These are phyloP conservation scores for Powellomyces hirtus DNA, from an alignment of 192 early-diverging fungal species.

Conservation along the genomic window DNA sequence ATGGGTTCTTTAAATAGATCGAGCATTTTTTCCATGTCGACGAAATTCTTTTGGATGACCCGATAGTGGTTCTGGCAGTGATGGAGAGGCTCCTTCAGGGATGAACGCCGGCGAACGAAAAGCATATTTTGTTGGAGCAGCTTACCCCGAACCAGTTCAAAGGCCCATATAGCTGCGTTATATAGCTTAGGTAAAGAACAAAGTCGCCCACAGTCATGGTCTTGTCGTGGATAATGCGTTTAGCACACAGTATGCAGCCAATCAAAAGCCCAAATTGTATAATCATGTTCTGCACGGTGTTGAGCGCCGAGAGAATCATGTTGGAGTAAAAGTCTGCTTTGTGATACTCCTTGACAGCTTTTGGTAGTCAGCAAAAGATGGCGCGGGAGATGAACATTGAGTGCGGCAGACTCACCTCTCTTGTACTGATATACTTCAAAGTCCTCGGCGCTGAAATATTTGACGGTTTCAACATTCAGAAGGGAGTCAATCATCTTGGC, in stretches of 20 bases:
- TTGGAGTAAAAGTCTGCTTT: slow-evolving; percentile 80
- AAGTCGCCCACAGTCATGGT: slow-evolving; percentile 79
- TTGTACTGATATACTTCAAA: slow-evolving; percentile 82
- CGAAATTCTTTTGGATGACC: slow-evolving; percentile 59
- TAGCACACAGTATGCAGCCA: slow-evolving; percentile 80
- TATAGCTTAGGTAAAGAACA: slow-evolving; percentile 84
- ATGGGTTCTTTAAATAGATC: slow-evolving; percentile 68
- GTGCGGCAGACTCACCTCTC: not conserved
- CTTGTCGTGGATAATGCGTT: slow-evolving; percentile 68
- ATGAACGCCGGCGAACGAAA: not conserved
- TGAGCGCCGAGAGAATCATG: slow-evolving; percentile 73
- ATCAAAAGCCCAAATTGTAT: slow-evolving; percentile 80
- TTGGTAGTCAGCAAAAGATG: not conserved
- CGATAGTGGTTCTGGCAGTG: slow-evolving; percentile 82
- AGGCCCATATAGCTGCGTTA: slow-evolving; percentile 87
- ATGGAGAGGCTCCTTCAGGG: not conserved
- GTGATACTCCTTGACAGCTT: slow-evolving; percentile 78
- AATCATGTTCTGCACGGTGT: slow-evolving; percentile 81
- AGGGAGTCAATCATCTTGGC: slow-evolving; percentile 83
- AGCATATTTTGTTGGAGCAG: no score
- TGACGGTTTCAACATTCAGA: slow-evolving; percentile 98
- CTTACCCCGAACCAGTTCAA: slow-evolving; percentile 61
- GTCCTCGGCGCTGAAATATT: slow-evolving; percentile 90
- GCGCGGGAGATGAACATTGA: not conserved
- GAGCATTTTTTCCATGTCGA: slow-evolving; percentile 98